Evolutionary conservation across 208 protist species (phyloP).

Genomic region (Trypanosoma theileri): DNA sequence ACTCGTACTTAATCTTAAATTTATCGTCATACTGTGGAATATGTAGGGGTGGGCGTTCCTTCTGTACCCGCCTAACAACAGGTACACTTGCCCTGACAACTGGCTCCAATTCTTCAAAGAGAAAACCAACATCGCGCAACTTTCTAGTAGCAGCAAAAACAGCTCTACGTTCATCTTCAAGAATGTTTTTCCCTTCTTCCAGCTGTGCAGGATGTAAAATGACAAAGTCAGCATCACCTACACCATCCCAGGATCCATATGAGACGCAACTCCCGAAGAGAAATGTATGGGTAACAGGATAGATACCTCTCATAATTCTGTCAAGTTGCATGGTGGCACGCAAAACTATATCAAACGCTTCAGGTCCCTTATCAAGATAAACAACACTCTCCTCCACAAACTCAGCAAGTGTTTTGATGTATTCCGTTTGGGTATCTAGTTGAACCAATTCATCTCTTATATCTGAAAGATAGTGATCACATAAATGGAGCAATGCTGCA

Average conservation of each 20-base stretch:
- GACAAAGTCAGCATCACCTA: constrained; percentile 74
- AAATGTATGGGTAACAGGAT: constrained; percentile 35
- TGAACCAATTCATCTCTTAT: not conserved
- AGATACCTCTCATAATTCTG: constrained; percentile 9
- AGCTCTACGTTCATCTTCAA: constrained; percentile 23
- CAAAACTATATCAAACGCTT: constrained; percentile 51
- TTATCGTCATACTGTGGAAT: not conserved
- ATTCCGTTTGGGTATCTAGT: not conserved
- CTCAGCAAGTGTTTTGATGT: constrained; percentile 24
- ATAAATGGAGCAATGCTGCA: constrained; percentile 2
- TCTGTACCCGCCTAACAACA: constrained; percentile 51
- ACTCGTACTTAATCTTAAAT: constrained; percentile 1
- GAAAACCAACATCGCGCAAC: constrained; percentile 58
- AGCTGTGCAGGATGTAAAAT: constrained; percentile 21
- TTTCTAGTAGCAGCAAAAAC: constrained; percentile 28
- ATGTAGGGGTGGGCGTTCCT: constrained; percentile 2
- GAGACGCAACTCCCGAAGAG: constrained; percentile 79
- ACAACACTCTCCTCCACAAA: constrained; percentile 41
- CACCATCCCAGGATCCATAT: constrained; percentile 76
- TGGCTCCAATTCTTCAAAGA: constrained; percentile 57
- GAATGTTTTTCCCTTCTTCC: not conserved
- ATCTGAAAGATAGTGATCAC: not conserved
- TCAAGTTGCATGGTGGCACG: constrained; percentile 48
- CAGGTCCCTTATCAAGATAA: constrained; percentile 39
- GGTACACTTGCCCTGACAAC: constrained; percentile 64